These are phyloP conservation scores for Colletotrichum eleusines DNA, from an alignment of 2,329 filamentous ascomycete genomes.

Conservation along the genomic window DNA sequence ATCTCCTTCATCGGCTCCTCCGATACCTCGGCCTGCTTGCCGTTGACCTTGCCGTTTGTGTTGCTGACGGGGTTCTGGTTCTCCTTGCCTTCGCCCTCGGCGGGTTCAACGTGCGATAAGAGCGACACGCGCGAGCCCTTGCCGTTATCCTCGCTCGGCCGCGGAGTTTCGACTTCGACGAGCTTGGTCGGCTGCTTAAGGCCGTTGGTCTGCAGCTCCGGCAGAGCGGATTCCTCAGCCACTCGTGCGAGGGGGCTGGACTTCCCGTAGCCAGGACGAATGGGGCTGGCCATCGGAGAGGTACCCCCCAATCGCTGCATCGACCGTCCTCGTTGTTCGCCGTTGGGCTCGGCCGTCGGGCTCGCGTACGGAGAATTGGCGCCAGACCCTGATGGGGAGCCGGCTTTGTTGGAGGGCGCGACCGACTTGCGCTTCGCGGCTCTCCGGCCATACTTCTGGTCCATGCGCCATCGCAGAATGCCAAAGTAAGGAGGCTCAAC, in stretches of 20 bases:
- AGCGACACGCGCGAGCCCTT: constrained; percentile 50
- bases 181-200: constrained; percentile 62
- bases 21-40: constrained; percentile 57
- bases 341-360: constrained; percentile 66
- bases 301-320: constrained; percentile 76
- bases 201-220: constrained; percentile 52
- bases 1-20: constrained; percentile 72
- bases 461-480: constrained; percentile 93
- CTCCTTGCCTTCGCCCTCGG: constrained; percentile 56
- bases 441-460: constrained; percentile 90
- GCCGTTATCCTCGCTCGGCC: constrained; percentile 59
- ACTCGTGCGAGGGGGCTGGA: constrained; percentile 80
- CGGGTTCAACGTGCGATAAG: constrained; percentile 51
- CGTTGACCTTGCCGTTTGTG: constrained; percentile 55
- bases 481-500: constrained; percentile 95
- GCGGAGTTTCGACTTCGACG: constrained; percentile 68
- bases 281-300: constrained; percentile 74
- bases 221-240: constrained; percentile 71
- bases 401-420: constrained; percentile 55
- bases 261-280: constrained; percentile 71
- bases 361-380: constrained; percentile 71
- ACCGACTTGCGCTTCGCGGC: constrained; percentile 66
- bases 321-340: constrained; percentile 76
- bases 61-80: constrained; percentile 49
- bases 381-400: constrained; percentile 61